Conservation (phyloP, 1,284 basidiomycete species). For the Caloboletus firmus region DNA sequence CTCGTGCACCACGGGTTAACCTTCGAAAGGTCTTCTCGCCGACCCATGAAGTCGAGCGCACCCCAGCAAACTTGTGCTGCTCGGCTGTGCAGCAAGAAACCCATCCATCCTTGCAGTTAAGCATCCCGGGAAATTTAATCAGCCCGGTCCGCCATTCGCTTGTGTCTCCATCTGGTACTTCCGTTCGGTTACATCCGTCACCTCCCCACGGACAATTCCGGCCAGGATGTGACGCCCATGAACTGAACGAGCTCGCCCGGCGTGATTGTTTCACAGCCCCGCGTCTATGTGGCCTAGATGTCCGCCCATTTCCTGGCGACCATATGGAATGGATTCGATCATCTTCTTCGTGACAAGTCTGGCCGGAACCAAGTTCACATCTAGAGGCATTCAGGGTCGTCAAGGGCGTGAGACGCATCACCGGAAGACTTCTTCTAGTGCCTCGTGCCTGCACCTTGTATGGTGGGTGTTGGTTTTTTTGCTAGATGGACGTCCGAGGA, state of each 20-base stretch:
- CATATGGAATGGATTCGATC: background rate
- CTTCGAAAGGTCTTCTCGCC: background rate
- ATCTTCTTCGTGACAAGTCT: conserved; percentile 4
- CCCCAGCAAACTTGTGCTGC: no score
- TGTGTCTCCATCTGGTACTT: conserved; percentile 25
- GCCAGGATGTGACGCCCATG: conserved; percentile 10
- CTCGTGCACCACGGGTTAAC: conserved; percentile 8
- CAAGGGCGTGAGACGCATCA: conserved; percentile 28
- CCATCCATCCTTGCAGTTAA: no score
- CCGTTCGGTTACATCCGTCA: conserved; percentile 32
- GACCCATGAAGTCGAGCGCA: no score
- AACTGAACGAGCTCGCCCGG: conserved; percentile 8
- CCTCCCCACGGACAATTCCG: conserved; percentile 27
- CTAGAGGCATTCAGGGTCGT: conserved; percentile 26
- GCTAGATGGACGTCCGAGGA: conserved; percentile 32
- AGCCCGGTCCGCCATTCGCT: conserved; percentile 9
- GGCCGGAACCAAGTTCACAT: conserved; percentile 2
- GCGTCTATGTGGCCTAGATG: background rate
- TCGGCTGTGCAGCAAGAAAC: no score
- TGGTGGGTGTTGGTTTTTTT: conserved; percentile 7
- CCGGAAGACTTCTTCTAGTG: conserved; percentile 10
- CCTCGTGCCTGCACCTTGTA: conserved; percentile 35
- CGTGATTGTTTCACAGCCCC: conserved; percentile 2
- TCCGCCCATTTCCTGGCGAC: background rate
- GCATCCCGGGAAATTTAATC: conserved; percentile 13